A percentile compares a stretch with the other conserved stretches of the same genome.
phyloP scores from a whole-genome alignment of 176 grass and related monocot genomes.

The Hordeum marinum region DNA sequence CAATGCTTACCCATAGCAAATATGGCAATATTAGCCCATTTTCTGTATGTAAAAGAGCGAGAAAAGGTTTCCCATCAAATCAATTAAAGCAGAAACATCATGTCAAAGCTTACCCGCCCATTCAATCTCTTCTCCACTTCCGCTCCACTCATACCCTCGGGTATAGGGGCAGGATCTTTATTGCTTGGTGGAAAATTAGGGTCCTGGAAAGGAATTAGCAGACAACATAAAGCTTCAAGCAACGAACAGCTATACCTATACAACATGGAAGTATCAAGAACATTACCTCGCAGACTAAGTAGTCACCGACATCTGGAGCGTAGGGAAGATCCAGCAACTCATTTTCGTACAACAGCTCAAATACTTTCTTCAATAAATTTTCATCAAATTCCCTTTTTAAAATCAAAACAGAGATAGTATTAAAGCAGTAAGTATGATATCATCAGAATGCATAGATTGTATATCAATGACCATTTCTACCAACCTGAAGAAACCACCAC shows the following conservation, averaged over 20 bases:
- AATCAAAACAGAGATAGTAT: background rate
- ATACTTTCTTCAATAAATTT: slow-evolving; percentile 74
- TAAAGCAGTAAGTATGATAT: slow-evolving; percentile 14
- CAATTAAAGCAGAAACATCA: background rate
- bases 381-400: slow-evolving; percentile 80
- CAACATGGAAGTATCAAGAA: background rate
- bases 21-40: background rate
- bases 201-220: slow-evolving; percentile 46
- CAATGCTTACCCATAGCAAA: slow-evolving; percentile 2
- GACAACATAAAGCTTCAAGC: slow-evolving; percentile 19
- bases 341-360: slow-evolving; percentile 78
- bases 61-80: background rate
- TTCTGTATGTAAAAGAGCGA: background rate
- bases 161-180: slow-evolving; percentile 64
- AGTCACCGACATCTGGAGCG: slow-evolving; percentile 89
- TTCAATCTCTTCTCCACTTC: slow-evolving; percentile 74
- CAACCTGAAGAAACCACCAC: slow-evolving; percentile 97
- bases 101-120: slow-evolving; percentile 34
- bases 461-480: slow-evolving; percentile 6
- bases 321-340: slow-evolving; percentile 83
- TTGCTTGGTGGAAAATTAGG: slow-evolving; percentile 42
- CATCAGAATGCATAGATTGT: background rate
- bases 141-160: slow-evolving; percentile 74
- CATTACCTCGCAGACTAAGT: slow-evolving; percentile 71
- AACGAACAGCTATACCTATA: slow-evolving; percentile 1